A percentile compares a stretch with the other conserved stretches of the same genome.
Evolutionary conservation across 1,139 yeast genomes (phyloP).

Genomic region (Pneumocystis murina): DNA sequence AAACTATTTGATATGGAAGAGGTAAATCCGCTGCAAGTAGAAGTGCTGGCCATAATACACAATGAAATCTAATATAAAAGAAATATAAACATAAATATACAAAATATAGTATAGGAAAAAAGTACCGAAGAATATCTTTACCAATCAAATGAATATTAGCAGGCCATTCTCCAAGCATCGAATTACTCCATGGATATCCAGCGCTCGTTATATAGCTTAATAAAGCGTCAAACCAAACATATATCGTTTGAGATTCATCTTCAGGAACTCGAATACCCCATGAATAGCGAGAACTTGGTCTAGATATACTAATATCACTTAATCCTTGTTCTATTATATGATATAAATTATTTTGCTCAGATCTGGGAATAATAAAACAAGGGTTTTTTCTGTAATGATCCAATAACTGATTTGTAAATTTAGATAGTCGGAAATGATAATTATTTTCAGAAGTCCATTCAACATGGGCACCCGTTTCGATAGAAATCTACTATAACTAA

Average conservation of each 20-base stretch:
- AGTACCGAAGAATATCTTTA: slow-evolving; percentile 53
- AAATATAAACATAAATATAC: neutral
- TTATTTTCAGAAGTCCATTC: slow-evolving; percentile 63
- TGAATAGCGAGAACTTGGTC: slow-evolving; percentile 58
- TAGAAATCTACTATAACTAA: slow-evolving; percentile 30
- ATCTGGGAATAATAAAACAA: slow-evolving; percentile 48
- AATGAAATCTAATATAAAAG: slow-evolving; percentile 42
- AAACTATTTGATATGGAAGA: slow-evolving; percentile 59
- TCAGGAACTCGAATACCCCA: slow-evolving; percentile 92
- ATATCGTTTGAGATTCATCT: slow-evolving; percentile 62
- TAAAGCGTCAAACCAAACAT: slow-evolving; percentile 96
- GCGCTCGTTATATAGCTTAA: slow-evolving; percentile 67
- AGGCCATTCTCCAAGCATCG: slow-evolving; percentile 31
- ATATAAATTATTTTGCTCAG: slow-evolving; percentile 41
- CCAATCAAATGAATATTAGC: slow-evolving; percentile 72
- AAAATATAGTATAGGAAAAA: slow-evolving; percentile 16
- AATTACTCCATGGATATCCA: slow-evolving; percentile 36
- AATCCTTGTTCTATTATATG: slow-evolving; percentile 41
- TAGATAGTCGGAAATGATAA: slow-evolving; percentile 65
- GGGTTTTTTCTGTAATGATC: slow-evolving; percentile 32
- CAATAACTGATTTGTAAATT: slow-evolving; percentile 42
- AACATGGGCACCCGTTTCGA: slow-evolving; percentile 67
- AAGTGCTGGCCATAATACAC: slow-evolving; percentile 89
- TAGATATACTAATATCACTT: slow-evolving; percentile 63
- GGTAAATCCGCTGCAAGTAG: slow-evolving; percentile 65